A percentile compares a stretch with the other conserved stretches of the same genome.
phyloP scores from a whole-genome alignment of 768 basidiomycete species.

The Aureoboletus auriporus region DNA sequence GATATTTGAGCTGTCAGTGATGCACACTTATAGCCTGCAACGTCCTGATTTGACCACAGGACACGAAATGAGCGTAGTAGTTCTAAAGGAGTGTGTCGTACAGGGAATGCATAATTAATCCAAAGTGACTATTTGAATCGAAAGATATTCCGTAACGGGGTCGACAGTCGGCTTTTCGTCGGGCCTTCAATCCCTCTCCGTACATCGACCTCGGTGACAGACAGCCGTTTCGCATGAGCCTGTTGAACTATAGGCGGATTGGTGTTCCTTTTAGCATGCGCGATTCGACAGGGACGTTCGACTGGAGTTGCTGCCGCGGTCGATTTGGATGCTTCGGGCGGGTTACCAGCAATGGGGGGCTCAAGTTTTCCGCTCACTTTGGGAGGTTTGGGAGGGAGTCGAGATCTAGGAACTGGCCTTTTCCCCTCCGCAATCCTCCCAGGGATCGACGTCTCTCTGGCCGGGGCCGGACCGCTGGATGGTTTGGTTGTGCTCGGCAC shows the following conservation, averaged over 20 bases:
- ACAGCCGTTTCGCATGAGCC: constrained; percentile 10
- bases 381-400: constrained; percentile 11
- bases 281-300: constrained; percentile 16
- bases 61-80: background rate
- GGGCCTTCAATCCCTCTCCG: constrained; percentile 24
- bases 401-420: constrained; percentile 10
- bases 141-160: constrained; percentile 30
- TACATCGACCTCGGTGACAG: constrained; percentile 13
- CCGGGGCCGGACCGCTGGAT: background rate
- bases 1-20: background rate
- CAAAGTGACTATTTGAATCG: constrained; percentile 22
- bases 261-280: constrained; percentile 14
- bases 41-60: background rate
- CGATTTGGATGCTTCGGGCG: constrained; percentile 4
- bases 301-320: background rate
- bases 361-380: constrained; percentile 9
- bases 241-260: background rate
- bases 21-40: background rate
- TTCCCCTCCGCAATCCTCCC: constrained; percentile 7
- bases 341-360: background rate
- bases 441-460: constrained; percentile 1
- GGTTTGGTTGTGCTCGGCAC: background rate
- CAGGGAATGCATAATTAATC: constrained; percentile 7
- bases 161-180: constrained; percentile 24
- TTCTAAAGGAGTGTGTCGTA: constrained; percentile 8